A percentile compares a stretch with the other conserved stretches of the same genome.
phyloP scores from a whole-genome alignment of 768 basidiomycete genomes.

The Mycena metata region DNA sequence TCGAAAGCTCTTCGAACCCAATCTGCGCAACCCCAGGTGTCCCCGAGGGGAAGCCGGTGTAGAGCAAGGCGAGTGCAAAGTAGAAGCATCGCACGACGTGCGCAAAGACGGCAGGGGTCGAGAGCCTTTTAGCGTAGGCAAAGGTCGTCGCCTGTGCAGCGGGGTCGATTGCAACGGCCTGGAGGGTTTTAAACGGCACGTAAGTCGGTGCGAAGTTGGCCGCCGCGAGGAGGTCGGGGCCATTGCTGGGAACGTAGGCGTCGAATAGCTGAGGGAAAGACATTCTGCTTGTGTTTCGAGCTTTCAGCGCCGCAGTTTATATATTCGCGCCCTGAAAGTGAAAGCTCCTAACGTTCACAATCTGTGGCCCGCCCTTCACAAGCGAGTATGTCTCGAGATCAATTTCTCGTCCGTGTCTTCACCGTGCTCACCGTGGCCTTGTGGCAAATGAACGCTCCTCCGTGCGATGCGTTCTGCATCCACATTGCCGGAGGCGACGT shows the following conservation, averaged over 20 bases:
- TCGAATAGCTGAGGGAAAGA: neutral
- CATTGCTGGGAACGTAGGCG: neutral
- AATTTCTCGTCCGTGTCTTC: too few species aligned
- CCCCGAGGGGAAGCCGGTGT: constrained; percentile 2
- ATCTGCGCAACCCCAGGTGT: constrained; percentile 5
- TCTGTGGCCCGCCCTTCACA: too few species aligned
- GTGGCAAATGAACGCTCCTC: too few species aligned
- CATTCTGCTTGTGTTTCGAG: neutral
- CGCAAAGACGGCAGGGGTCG: neutral
- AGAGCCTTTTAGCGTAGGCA: neutral
- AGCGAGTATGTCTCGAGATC: too few species aligned
- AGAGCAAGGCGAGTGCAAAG: neutral
- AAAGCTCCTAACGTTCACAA: too few species aligned
- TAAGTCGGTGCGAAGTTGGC: neutral
- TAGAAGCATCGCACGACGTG: neutral
- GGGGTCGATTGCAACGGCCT: neutral
- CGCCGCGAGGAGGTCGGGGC: neutral
- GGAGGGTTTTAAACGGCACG: neutral
- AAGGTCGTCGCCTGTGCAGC: neutral
- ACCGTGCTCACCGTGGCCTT: too few species aligned
- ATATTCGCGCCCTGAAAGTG: too few species aligned
- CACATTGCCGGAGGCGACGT: too few species aligned
- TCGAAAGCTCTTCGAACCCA: neutral
- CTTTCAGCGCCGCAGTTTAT: too few species aligned
- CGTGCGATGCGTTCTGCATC: too few species aligned